Base-by-base conservation (phyloP, 768 basidiomycete genomes). In the Termitomyces sp. region DNA sequence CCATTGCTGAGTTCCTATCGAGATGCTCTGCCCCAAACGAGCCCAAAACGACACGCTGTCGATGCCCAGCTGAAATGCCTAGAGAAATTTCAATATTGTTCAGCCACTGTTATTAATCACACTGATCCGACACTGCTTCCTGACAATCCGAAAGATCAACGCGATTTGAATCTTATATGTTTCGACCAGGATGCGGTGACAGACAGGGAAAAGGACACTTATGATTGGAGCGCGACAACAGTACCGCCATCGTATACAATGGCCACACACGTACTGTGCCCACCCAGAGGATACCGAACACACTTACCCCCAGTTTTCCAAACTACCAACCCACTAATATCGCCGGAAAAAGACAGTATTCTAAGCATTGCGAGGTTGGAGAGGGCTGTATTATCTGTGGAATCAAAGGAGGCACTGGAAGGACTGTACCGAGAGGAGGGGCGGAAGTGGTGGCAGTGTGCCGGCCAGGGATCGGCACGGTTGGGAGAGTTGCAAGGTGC, bases 301-400 rank as follows among this genome's bases (percentile, higher is more conserved):
- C 65, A 64, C 43, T 62, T 70, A 35, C 73, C 68, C 17, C 62
- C 68, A 7, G 71, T 89, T 11, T 83, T 80, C 55, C 90, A 91
- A 68, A 89, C 86, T 11, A 91, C 87, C 9, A 91, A 91, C 67
- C 87, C 87, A 0, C 78, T 85, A 46, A 67, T 87, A 21, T 66
- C 78, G 3, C 82, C 85, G 10, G 67, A 67, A 42, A 70, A 73
- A 33, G 74, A 71, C 1, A 71, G 65, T 28, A 73, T 89, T 37
- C 68, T 91, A 33, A 83, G 82, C 50, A 71, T 82, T 17, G 79
- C 84, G 19, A 75, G 69, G 55, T 71, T 91, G 54, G 84, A 89
- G 62, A 78, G 89, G 53, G 87, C 81, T 19, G 75, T 87, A 31
- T 66, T 86, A 35, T 83, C 78, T 1, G 60, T 70, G 45, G 65